Percentiles rank a stretch among this genome's conserved stretches.
These are phyloP conservation scores for Lentinula lateritia DNA, from an alignment of 768 basidiomycete genomes.

Conservation along the genomic window DNA sequence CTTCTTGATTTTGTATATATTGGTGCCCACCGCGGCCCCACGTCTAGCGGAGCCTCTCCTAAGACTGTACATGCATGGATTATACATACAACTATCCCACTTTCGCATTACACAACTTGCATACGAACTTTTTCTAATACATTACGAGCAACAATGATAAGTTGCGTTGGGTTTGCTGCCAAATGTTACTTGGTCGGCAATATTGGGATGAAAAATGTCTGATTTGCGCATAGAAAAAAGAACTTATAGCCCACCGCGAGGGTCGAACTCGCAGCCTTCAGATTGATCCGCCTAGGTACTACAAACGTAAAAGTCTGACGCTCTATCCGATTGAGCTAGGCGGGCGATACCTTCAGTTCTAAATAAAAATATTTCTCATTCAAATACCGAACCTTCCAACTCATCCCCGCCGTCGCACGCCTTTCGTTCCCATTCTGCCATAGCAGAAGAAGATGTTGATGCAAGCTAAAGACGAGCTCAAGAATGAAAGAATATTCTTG, in stretches of 20 bases:
- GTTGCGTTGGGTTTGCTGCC: too few species aligned
- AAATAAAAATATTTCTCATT: constrained; percentile 13
- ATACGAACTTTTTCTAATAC: too few species aligned
- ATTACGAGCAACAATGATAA: too few species aligned
- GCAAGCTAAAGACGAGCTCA: too few species aligned
- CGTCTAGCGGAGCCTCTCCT: too few species aligned
- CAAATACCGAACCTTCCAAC: too few species aligned
- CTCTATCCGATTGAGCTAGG: constrained; percentile 66
- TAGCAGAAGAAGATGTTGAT: too few species aligned
- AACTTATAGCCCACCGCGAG: constrained; percentile 67
- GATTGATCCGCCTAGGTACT: constrained; percentile 26
- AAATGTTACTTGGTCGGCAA: too few species aligned
- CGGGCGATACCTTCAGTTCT: constrained; percentile 17
- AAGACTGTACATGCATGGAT: background rate
- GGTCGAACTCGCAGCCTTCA: constrained; percentile 86
- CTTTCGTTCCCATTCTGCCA: too few species aligned
- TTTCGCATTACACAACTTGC: background rate
- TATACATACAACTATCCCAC: background rate
- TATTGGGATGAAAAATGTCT: too few species aligned
- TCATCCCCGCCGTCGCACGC: too few species aligned
- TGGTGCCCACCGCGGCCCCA: background rate
- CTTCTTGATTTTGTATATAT: background rate
- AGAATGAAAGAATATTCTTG: too few species aligned
- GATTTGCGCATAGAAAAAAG: background rate
- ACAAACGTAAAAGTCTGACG: constrained; percentile 40